Base-by-base conservation (phyloP, 1,284 basidiomycete species). In the Cutaneotrichosporon cutaneum region DNA sequence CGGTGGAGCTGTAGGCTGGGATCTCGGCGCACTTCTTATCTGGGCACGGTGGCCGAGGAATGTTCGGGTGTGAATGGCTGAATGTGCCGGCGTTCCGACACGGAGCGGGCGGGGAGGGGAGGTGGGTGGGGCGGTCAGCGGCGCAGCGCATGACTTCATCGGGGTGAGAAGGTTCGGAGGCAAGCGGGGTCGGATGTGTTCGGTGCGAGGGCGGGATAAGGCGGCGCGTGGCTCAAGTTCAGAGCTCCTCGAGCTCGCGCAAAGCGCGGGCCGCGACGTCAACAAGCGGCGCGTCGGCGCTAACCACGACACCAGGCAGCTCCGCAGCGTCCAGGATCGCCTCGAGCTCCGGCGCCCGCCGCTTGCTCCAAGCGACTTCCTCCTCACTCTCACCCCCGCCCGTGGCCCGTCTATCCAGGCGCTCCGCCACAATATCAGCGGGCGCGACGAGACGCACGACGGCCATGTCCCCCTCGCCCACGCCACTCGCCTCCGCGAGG, bases 311-410 rank as follows among this genome's bases (percentile, higher is more conserved):
- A 27, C 51, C 58, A 14, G 56, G 56, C 24, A 59, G n/a, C 6
- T 32, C 51, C 48, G 51, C 58, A 30, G 32, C 22, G 13, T 53
- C 39, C 27, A 53, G 21, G 13, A 53, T 24, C n/a, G 30, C 21
- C 48, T 52, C 56, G 22, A 58, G 56, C 32, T 58, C 47, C 35
- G 47, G 47, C 18, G 56, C 56, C 35, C 56, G 35, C 16, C 33
- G 48, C 18, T 35, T 32, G 5, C 30, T 13, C 33, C 22, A 21
- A 2, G 33, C 21, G 6, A 21, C 18, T 10, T 52, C 51, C 10
- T 21, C 10, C 16, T n/a, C 51, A 7, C n/a, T 8, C 42, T 52
- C 57, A 26, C 33, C 39, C 30, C 22, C 21, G 21, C 32, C 27
- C 7, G n/a, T 14, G 21, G 30, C 16, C 22, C 56, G 35, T 6